Evolutionary conservation across 352 stramenopile genomes (phyloP).

Genomic region (Phytophthora agathidicida): DNA sequence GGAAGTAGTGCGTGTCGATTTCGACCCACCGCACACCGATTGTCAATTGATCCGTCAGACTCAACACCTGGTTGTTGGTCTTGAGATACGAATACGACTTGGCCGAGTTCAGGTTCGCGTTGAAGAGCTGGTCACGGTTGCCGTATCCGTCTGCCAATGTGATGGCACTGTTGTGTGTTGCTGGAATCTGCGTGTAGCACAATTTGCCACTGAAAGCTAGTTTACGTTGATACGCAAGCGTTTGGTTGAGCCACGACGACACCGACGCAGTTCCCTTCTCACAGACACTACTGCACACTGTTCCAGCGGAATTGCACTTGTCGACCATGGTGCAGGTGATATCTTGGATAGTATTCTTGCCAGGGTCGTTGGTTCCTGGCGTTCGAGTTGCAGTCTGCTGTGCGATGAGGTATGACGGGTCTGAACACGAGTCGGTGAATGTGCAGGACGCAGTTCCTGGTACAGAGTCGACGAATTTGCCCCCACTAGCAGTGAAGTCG

Average conservation of each 20-base stretch:
- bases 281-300: constrained; percentile 53
- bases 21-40: constrained; percentile 67
- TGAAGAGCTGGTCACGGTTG: constrained; percentile 67
- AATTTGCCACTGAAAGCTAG: constrained; percentile 45
- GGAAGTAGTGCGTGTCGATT: constrained; percentile 72
- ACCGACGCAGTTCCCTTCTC: constrained; percentile 41
- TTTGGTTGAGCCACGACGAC: constrained; percentile 46
- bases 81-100: constrained; percentile 63
- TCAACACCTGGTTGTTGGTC: constrained; percentile 73
- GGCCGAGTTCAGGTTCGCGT: constrained; percentile 42
- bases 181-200: constrained; percentile 53
- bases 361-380: constrained; percentile 43
- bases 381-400: constrained; percentile 34
- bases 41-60: constrained; percentile 58
- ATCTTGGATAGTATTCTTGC: constrained; percentile 42
- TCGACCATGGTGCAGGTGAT: constrained; percentile 40
- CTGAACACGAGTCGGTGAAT: constrained; percentile 44
- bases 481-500: constrained; percentile 32
- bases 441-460: constrained; percentile 35
- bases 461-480: constrained; percentile 48
- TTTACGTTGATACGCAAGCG: constrained; percentile 52
- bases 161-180: constrained; percentile 71
- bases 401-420: constrained; percentile 39
- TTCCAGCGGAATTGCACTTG: constrained; percentile 44
- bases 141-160: constrained; percentile 59